Evolutionary conservation across 768 basidiomycete species (phyloP).

Genomic region (Russula foetens): DNA sequence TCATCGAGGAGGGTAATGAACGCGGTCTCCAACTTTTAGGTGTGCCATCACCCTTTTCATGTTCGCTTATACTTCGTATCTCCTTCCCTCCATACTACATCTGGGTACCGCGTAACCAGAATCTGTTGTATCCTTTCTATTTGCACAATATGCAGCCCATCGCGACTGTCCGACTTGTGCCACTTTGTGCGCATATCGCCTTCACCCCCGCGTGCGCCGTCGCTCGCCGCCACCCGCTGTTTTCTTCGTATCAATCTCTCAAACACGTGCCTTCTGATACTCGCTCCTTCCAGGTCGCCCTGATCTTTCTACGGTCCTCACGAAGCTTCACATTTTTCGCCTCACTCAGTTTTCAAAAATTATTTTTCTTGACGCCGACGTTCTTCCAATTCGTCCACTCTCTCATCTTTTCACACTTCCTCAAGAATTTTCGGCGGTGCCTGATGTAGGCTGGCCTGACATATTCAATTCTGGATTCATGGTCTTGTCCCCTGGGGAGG

Average conservation of each 20-base stretch:
- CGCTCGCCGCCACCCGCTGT: background rate
- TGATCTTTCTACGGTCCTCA: constrained; percentile 88
- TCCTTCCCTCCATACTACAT: background rate
- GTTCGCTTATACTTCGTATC: background rate
- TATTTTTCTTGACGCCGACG: constrained; percentile 88
- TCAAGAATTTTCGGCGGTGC: constrained; percentile 84
- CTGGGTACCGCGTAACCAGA: background rate
- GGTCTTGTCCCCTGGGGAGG: constrained; percentile 73
- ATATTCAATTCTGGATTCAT: constrained; percentile 98
- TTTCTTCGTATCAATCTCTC: background rate
- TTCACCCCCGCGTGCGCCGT: background rate
- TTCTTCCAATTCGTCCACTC: constrained; percentile 80
- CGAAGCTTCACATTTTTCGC: constrained; percentile 94
- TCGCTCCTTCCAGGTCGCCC: constrained; percentile 61
- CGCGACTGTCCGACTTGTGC: background rate
- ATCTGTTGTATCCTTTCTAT: background rate
- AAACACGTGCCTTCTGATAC: background rate
- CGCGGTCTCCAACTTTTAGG: constrained; percentile 75
- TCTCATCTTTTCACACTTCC: constrained; percentile 85
- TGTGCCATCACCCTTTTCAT: constrained; percentile 32
- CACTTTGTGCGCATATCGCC: background rate
- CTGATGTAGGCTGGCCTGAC: constrained; percentile 99
- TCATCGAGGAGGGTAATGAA: constrained; percentile 62
- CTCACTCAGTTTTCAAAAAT: constrained; percentile 79
- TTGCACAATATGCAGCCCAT: background rate